Evolutionary conservation across 495 filamentous ascomycete genomes (phyloP), one percentile per base, ranked within the genome.

Genomic region (Pyrenopolyporus hunteri): DNA sequence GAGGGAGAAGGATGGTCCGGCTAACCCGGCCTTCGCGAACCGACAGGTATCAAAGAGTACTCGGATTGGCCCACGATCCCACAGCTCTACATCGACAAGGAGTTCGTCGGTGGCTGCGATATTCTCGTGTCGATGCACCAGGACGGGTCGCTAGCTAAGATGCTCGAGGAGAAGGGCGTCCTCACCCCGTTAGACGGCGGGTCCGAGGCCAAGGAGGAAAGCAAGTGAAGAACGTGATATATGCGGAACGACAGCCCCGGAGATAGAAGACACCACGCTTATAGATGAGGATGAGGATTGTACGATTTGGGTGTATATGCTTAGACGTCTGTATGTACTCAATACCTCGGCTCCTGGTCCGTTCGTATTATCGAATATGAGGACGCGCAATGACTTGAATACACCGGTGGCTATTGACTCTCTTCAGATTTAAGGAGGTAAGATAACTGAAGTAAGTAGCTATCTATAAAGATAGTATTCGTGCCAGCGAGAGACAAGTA

Each of bases 11-110:
- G 13, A 14, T 63, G 31, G 40, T 50, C 44, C 59, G 20, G 7
- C 25, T 52, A 17, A 37, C n/a, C 33, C 47, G 59, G 35, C 50
- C 53, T 16, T 50, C 53, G 47, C 4, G 3, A 39, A 52, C n/a
- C n/a, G n/a, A n/a, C 53, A 97, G 93, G 95, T 35, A 93, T 98
- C 74, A 98, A 98, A 73, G 93, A 98, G 72, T 98, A 91, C 80
- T 96, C 92, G 3, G 93, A 97, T 69, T 98, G 94, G 94, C 94
- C 94, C 6, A 98, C 94, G 17, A 98, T 98, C 72, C 94, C 94
- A 1, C 94, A 98, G 73, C 82, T 98, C 25, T 98, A 98, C 75
- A 80, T 98, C 44, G 83, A 94, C 46, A 93, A 93, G 74, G 92
- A 98, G 71, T 98, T 98, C 70, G 82, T 98, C 55, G 95, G 94